Conservation (phyloP, 495 filamentous ascomycete species). For the Cairneyella variabilis region DNA sequence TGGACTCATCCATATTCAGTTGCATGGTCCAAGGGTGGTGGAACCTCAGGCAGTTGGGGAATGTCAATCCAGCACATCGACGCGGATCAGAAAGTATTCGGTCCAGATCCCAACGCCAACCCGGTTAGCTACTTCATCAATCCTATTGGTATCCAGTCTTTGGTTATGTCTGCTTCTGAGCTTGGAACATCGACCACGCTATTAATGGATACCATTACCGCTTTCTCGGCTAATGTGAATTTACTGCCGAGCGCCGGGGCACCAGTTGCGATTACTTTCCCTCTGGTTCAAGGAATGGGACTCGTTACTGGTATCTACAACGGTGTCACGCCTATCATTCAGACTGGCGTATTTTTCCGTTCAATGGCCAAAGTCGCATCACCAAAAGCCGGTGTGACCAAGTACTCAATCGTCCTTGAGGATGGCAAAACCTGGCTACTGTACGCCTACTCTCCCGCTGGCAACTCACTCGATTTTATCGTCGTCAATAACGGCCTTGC, state of each 20-base stretch:
- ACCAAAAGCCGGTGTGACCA: constrained; percentile 62
- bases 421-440: constrained; percentile 76
- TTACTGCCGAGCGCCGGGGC: constrained; percentile 52
- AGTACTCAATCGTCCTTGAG: constrained; percentile 69
- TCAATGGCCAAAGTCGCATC: constrained; percentile 57
- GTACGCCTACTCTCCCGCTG: constrained; percentile 60
- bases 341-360: constrained; percentile 69
- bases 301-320: constrained; percentile 80
- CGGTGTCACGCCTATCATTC: constrained; percentile 63
- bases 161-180: constrained; percentile 75
- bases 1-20: constrained; percentile 88
- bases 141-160: constrained; percentile 75
- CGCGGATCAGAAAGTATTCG: constrained; percentile 58
- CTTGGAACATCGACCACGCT: constrained; percentile 56
- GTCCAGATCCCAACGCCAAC: constrained; percentile 47
- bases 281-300: constrained; percentile 85
- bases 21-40: constrained; percentile 68
- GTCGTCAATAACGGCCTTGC: constrained; percentile 43
- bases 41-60: constrained; percentile 67
- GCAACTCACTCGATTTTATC: constrained; percentile 38
- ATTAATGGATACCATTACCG: constrained; percentile 56
- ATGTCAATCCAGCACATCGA: constrained; percentile 73
- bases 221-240: constrained; percentile 71
- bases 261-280: constrained; percentile 61
- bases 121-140: constrained; percentile 70